phyloP scores from a whole-genome alignment of 768 basidiomycete species.

The Macrolepiota albuminosa region DNA sequence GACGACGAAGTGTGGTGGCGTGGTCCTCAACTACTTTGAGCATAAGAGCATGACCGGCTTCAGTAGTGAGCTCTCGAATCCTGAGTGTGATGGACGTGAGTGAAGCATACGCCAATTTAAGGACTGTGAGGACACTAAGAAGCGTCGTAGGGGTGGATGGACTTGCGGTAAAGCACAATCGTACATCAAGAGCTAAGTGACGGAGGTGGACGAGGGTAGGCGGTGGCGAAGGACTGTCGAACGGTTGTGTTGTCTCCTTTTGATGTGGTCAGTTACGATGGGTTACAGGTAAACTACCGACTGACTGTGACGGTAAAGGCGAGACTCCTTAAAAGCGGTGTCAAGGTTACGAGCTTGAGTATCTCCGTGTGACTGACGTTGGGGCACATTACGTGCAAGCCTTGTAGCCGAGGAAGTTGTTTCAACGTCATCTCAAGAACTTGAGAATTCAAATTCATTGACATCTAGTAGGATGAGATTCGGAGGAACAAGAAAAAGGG shows the following conservation, averaged over 20 bases:
- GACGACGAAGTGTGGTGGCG: slow-evolving; percentile 33
- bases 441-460: slow-evolving; percentile 46
- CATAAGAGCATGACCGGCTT: slow-evolving; percentile 35
- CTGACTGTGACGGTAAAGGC: slow-evolving; percentile 59
- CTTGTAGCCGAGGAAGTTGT: slow-evolving; percentile 48
- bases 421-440: slow-evolving; percentile 44
- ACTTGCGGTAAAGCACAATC: slow-evolving; percentile 18
- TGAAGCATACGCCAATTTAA: slow-evolving; percentile 26
- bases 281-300: background rate
- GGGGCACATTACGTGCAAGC: slow-evolving; percentile 60
- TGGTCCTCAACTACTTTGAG: slow-evolving; percentile 38
- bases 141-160: slow-evolving; percentile 24
- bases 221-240: slow-evolving; percentile 21
- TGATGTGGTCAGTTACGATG: slow-evolving; percentile 4
- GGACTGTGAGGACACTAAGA: slow-evolving; percentile 25
- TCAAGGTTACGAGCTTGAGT: slow-evolving; percentile 40
- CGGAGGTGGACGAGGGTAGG: slow-evolving; percentile 18
- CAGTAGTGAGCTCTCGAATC: slow-evolving; percentile 31
- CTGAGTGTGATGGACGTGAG: slow-evolving; percentile 39
- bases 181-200: slow-evolving; percentile 24
- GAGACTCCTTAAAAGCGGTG: slow-evolving; percentile 54
- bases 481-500: background rate
- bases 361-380: slow-evolving; percentile 50
- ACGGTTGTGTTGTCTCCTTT: slow-evolving; percentile 23
- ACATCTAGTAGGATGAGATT: slow-evolving; percentile 36